Conservation (phyloP, 495 filamentous ascomycete species). For the Bacidia gigantensis region DNA sequence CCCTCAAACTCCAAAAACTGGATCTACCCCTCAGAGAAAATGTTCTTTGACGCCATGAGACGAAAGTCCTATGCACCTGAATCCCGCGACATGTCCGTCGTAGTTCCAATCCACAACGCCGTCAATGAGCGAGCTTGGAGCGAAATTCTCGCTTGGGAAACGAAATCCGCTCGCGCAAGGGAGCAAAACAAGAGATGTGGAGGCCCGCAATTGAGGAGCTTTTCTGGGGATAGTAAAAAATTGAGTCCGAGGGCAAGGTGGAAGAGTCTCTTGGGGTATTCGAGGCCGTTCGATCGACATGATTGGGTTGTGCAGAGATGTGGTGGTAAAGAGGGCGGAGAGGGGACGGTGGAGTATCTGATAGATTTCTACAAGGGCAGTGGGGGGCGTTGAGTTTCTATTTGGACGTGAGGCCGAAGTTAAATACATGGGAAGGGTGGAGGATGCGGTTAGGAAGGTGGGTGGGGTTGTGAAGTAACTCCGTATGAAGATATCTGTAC, state of each 20-base stretch:
- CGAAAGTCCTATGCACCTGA: constrained; percentile 52
- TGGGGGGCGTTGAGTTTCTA: constrained; percentile 73
- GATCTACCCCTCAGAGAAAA: constrained; percentile 91
- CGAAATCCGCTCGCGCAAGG: constrained; percentile 36
- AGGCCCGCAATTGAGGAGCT: constrained; percentile 51
- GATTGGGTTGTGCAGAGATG: constrained; percentile 96
- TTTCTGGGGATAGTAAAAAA: constrained; percentile 21
- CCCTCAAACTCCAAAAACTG: constrained; percentile 74
- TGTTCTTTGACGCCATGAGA: constrained; percentile 92
- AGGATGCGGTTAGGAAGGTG: constrained; percentile 62
- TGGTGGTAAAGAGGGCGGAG: constrained; percentile 46
- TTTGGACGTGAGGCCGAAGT: constrained; percentile 85
- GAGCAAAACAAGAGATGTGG: constrained; percentile 49
- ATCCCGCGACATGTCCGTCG: constrained; percentile 64
- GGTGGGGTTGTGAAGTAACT: constrained; percentile 35
- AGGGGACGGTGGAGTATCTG: constrained; percentile 64
- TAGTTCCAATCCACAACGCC: constrained; percentile 96
- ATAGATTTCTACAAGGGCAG: constrained; percentile 93
- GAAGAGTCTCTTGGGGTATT: constrained; percentile 73
- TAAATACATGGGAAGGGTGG: constrained; percentile 82
- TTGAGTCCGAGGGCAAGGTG: constrained; percentile 72
- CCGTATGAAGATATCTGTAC: neutral
- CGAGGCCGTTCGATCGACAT: constrained; percentile 85
- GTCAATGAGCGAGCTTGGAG: constrained; percentile 84
- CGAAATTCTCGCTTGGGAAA: constrained; percentile 78